phyloP scores from a whole-genome alignment of 768 basidiomycete genomes.

The Suillus hirtellus region DNA sequence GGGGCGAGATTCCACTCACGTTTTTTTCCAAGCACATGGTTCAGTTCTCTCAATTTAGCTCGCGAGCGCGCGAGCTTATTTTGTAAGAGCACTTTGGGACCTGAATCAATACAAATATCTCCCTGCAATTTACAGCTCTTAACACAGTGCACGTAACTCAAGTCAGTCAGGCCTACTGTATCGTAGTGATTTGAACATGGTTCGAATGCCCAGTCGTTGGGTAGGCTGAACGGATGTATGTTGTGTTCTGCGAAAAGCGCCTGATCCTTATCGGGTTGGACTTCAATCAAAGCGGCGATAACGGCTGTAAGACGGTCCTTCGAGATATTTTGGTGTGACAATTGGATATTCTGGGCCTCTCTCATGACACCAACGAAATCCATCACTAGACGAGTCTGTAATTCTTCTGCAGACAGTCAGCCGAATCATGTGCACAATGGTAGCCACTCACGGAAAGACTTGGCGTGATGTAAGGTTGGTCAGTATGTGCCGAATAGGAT shows the following conservation, averaged over 20 bases:
- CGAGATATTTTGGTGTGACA: constrained; percentile 56
- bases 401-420: constrained; percentile 46
- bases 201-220: constrained; percentile 73
- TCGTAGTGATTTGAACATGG: constrained; percentile 77
- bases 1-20: constrained; percentile 42
- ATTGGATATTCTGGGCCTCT: constrained; percentile 60
- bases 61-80: constrained; percentile 68
- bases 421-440: not conserved
- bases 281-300: constrained; percentile 47
- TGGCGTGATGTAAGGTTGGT: constrained; percentile 17
- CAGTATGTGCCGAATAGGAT: constrained; percentile 15
- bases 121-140: constrained; percentile 15
- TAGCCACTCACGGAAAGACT: constrained; percentile 66
- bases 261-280: constrained; percentile 65
- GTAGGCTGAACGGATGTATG: constrained; percentile 60
- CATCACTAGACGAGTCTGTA: constrained; percentile 64
- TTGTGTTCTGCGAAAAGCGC: constrained; percentile 74
- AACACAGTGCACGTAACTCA: not conserved
- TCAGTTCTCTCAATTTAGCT: constrained; percentile 62
- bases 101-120: constrained; percentile 63
- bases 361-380: constrained; percentile 55
- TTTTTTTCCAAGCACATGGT: constrained; percentile 57
- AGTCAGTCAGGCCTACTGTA: constrained; percentile 46
- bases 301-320: constrained; percentile 51
- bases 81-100: constrained; percentile 77